These are phyloP conservation scores for Bremia lactucae DNA, from an alignment of 352 stramenopile species.

Conservation along the genomic window DNA sequence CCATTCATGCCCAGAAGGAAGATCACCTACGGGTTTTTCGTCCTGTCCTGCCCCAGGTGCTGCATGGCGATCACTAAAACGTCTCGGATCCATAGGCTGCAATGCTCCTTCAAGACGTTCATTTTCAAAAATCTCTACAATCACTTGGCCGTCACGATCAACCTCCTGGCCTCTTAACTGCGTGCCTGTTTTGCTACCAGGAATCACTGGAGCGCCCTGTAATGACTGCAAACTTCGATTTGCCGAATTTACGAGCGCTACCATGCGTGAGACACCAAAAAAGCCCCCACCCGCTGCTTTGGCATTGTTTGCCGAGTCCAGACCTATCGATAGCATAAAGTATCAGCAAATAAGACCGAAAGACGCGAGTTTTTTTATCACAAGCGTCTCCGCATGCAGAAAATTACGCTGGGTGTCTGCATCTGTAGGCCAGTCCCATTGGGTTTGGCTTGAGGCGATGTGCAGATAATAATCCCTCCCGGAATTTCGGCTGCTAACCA, in stretches of 20 bases:
- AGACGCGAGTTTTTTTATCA: not conserved
- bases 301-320: constrained; percentile 19
- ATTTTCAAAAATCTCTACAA: constrained; percentile 81
- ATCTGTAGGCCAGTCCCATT: constrained; percentile 60
- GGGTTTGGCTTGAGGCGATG: constrained; percentile 45
- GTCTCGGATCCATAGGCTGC: constrained; percentile 55
- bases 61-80: constrained; percentile 55
- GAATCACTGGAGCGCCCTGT: constrained; percentile 28
- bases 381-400: constrained; percentile 3
- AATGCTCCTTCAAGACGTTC: constrained; percentile 73
- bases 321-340: constrained; percentile 11
- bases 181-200: constrained; percentile 14
- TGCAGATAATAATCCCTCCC: constrained; percentile 69
- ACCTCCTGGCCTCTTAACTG: constrained; percentile 41
- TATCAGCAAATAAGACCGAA: constrained; percentile 1
- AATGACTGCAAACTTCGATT: constrained; percentile 66
- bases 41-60: constrained; percentile 46
- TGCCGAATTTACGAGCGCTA: constrained; percentile 52
- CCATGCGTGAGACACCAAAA: constrained; percentile 61
- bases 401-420: constrained; percentile 49
- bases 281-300: constrained; percentile 47
- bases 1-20: constrained; percentile 70
- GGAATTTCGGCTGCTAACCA: constrained; percentile 55
- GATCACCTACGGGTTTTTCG: constrained; percentile 46
- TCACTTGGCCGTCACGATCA: constrained; percentile 56